Base-by-base conservation (phyloP, 176 grass and related monocot genomes). In the Oryza glumipatula region DNA sequence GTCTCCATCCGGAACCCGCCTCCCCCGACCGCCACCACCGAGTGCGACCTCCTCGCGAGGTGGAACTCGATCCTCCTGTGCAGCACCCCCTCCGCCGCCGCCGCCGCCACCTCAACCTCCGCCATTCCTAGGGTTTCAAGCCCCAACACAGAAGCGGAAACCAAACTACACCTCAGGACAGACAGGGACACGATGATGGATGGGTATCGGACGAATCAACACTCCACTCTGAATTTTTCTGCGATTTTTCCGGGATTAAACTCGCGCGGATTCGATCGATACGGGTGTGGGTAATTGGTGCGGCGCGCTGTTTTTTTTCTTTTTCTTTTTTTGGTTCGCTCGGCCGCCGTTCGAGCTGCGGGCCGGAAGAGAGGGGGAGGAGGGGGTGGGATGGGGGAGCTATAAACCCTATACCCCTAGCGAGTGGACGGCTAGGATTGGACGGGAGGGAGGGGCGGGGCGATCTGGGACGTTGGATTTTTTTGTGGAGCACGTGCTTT, bases 61-160 rank as follows among this genome's bases (percentile, higher is more conserved):
- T 99, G 96, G 67, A 99, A 99, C 44, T 92, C 96, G 60, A 99
- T 94, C 86, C 88, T 74, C 70, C 96, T 83, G 26, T 90, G 83
- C 87, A 99, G 91, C 36, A 94, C 73, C 48, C 74, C 77, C 72
- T 99, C 96, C 11, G 86, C 66, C 78, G 60, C 35, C 35, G 14
- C 72, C 22, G 15, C 73, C 17, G 23, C 80, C 77, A 65, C 69
- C 76, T 43, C 4, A 45, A 78, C 75, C 33, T 54, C 88, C 68
- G 76, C 84, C 89, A 91, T 91, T 13, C 1, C 19, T 84, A 87
- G 89, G 81, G 81, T 80, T 84, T 58, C 41, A 26, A 26, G 24
- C 35, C 35, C 63, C 58, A 5, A 38, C 58, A 12, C 80, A 32
- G 9, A 17, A 76, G 43, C 64, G 10, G 70, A 23, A 33, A 35